Base-by-base conservation (phyloP, 2,329 filamentous ascomycete genomes). In the Trichoderma brevicompactum region DNA sequence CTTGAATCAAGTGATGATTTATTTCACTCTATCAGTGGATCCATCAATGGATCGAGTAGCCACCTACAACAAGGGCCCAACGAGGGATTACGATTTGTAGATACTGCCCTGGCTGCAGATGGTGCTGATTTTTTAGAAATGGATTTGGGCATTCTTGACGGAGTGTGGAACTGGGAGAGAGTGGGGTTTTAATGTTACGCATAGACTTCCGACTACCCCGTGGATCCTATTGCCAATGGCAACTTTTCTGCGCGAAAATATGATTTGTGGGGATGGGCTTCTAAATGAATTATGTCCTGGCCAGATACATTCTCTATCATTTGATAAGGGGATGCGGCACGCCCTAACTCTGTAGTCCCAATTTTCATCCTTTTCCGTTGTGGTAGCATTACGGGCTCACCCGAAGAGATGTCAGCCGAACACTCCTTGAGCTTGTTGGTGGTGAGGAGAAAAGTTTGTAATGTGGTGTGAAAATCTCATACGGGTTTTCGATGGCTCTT, bases 91-190 rank as follows among this genome's bases (percentile, higher is more conserved):
- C 38, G 7, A 1, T 28, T 48, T 23, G 10, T 43, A 36, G 49
- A 54, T 15, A 54, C 28, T n/a, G 28, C n/a, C 2, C 17, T 43
- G 9, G 32, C 60, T 6, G 28, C 40, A 23, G 60, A 55, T 17
- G 12, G n/a, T n/a, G 7, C 40, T 2, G 60, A 40, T 5, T 38
- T 63, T 34, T 44, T 54, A 15, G 50, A 40, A 12, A 53, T 63
- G 40, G 28, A 63, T 10, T 54, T 63, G 49, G 60, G 60, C 28
- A 55, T 54, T n/a, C 7, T 63, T 10, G 60, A 63, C 8, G 60
- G 38, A n/a, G 49, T 63, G 7, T 63, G 60, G 60, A 48, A 38
- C 7, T 63, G 60, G 60, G 49, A 63, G 7, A 44, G 49, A 44
- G 49, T 63, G 23, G 60, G 60, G 9, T 43, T 61, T 10, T 52